These are phyloP conservation scores for Amphicarpaea edgeworthii DNA, from an alignment of 306 rosid species.

Conservation along the genomic window DNA sequence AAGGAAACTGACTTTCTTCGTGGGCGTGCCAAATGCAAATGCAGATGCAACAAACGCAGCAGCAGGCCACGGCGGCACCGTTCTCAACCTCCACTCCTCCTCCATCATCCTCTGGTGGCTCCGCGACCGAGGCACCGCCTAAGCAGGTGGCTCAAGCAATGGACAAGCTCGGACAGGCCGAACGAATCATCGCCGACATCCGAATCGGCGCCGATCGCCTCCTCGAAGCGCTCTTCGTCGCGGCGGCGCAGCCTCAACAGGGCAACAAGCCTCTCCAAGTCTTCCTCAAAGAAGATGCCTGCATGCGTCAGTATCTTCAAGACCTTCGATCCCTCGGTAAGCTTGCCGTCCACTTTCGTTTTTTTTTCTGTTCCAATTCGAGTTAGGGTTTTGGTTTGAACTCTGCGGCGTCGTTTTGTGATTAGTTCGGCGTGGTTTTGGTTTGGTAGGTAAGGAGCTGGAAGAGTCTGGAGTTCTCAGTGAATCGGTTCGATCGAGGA, in stretches of 20 bases:
- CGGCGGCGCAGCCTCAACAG: constrained; percentile 77
- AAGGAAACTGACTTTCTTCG: constrained; percentile 1
- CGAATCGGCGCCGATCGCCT: constrained; percentile 93
- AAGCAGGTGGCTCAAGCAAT: constrained; percentile 92
- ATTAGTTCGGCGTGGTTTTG: constrained; percentile 5
- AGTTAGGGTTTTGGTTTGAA: constrained; percentile 40
- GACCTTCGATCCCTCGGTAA: constrained; percentile 89
- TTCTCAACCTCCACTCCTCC: constrained; percentile 53
- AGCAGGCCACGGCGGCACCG: constrained; percentile 47
- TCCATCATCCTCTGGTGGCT: constrained; percentile 46
- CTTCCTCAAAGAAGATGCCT: constrained; percentile 76
- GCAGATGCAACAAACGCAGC: constrained; percentile 64
- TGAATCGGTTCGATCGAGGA: constrained; percentile 77
- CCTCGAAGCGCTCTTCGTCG: constrained; percentile 80
- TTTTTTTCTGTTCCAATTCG: neutral
- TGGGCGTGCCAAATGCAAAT: constrained; percentile 24
- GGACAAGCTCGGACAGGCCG: constrained; percentile 86
- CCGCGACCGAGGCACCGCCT: constrained; percentile 82
- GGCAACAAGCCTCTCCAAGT: constrained; percentile 71
- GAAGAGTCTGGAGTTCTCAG: constrained; percentile 87
- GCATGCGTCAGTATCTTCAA: constrained; percentile 84
- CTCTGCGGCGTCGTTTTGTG: neutral
- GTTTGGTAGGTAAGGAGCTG: constrained; percentile 76
- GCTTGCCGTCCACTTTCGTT: too few species aligned
- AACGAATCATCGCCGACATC: constrained; percentile 82